Evolutionary conservation across 345 rosid genomes (phyloP).

Genomic region (Moricandia moricandioides): DNA sequence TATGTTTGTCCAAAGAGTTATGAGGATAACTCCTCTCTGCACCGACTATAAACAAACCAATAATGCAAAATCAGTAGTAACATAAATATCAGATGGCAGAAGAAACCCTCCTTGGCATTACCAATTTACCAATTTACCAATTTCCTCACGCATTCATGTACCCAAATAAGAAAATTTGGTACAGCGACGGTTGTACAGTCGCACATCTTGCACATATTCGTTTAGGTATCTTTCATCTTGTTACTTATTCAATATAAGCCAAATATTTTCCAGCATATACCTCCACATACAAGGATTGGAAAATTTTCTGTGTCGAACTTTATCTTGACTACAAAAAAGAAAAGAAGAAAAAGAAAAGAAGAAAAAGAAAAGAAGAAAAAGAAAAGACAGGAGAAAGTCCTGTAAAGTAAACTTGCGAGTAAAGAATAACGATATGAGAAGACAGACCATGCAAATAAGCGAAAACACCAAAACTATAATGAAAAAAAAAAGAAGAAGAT

Average conservation of each 20-base stretch:
- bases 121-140: too few species aligned
- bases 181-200: too few species aligned
- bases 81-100: too few species aligned
- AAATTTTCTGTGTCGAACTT: neutral
- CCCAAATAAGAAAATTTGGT: too few species aligned
- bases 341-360: neutral
- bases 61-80: too few species aligned
- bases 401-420: constrained; percentile 1
- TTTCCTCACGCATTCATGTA: too few species aligned
- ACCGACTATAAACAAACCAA: too few species aligned
- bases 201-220: neutral
- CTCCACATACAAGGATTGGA: neutral
- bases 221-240: neutral
- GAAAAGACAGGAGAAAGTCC: neutral
- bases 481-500: neutral
- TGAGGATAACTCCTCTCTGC: too few species aligned
- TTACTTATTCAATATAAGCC: neutral
- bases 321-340: neutral
- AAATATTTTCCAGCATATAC: neutral
- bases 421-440: constrained; percentile 25
- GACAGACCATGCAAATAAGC: neutral
- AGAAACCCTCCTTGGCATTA: too few species aligned
- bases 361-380: neutral
- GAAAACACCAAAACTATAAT: neutral
- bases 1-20: too few species aligned